Conservation (phyloP, 2,329 filamentous ascomycete species). For the Cryphonectria parasitica region DNA sequence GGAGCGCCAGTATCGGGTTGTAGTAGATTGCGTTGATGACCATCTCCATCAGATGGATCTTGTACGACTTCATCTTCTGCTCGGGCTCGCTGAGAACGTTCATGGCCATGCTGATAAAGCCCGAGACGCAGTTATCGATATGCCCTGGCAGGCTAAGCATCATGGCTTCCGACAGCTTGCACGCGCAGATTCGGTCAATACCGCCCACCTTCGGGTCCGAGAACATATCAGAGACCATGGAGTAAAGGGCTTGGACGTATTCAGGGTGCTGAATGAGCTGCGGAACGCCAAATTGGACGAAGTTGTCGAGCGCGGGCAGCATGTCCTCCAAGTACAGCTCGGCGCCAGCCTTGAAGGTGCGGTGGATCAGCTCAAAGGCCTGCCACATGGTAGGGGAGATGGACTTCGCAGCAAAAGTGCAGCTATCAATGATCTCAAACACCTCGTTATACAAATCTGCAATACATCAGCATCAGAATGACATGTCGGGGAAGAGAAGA, state of each 20-base stretch:
- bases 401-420: constrained; percentile 94
- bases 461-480: constrained; percentile 19
- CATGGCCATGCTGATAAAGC: constrained; percentile 92
- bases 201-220: constrained; percentile 88
- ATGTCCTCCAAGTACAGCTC: constrained; percentile 98
- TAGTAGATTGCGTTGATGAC: constrained; percentile 98
- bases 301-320: constrained; percentile 97
- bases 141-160: constrained; percentile 92
- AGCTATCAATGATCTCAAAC: constrained; percentile 99
- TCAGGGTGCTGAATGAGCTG: constrained; percentile 80
- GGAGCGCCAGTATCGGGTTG: constrained; percentile 83
- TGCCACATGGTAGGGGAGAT: constrained; percentile 99
- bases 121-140: constrained; percentile 84
- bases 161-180: constrained; percentile 92
- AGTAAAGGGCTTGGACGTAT: constrained; percentile 85
- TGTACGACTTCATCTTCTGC: constrained; percentile 90
- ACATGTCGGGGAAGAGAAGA: neutral
- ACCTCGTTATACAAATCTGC: constrained; percentile 94
- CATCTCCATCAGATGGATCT: constrained; percentile 98
- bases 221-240: constrained; percentile 97
- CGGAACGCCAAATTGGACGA: constrained; percentile 87
- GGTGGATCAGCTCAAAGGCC: constrained; percentile 94
- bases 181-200: constrained; percentile 94
- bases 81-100: constrained; percentile 68
- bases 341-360: constrained; percentile 94